phyloP scores from a whole-genome alignment of 78 protist species.

The Speleostelium caveatum region DNA sequence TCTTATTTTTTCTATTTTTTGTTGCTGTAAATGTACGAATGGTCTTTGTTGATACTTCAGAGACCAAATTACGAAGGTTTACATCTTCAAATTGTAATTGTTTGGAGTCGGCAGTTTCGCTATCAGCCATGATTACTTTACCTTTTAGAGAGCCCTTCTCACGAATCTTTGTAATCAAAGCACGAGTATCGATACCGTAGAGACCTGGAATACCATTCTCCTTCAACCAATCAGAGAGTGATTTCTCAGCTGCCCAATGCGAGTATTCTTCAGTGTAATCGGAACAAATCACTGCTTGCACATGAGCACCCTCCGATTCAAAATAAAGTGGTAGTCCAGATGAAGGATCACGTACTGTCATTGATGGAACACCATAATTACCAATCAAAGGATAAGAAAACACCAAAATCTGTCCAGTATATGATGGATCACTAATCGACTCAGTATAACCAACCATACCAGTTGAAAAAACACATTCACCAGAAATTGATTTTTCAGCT shows the following conservation, averaged over 20 bases:
- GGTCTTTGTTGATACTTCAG: slow-evolving; percentile 78
- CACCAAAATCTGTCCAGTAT: slow-evolving; percentile 96
- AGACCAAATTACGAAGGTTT: slow-evolving; percentile 49
- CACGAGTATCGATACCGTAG: slow-evolving; percentile 96
- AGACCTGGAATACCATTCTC: slow-evolving; percentile 93
- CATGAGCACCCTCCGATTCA: slow-evolving; percentile 90
- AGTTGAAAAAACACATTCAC: slow-evolving; percentile 96
- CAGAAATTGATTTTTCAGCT: slow-evolving; percentile 81
- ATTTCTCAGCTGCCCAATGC: slow-evolving; percentile 94
- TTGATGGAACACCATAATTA: slow-evolving; percentile 96
- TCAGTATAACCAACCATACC: slow-evolving; percentile 99
- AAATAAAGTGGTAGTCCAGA: slow-evolving; percentile 86
- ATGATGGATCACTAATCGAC: slow-evolving; percentile 97
- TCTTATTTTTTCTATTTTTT: slow-evolving; percentile 44
- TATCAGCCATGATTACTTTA: slow-evolving; percentile 83
- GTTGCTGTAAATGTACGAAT: slow-evolving; percentile 30
- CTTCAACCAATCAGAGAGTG: slow-evolving; percentile 93
- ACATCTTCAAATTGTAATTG: slow-evolving; percentile 89
- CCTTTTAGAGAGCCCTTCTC: slow-evolving; percentile 94
- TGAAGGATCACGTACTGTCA: slow-evolving; percentile 54
- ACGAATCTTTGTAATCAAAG: slow-evolving; percentile 93
- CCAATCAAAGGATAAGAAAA: slow-evolving; percentile 97
- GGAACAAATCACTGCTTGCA: slow-evolving; percentile 88
- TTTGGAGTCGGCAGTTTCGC: slow-evolving; percentile 43
- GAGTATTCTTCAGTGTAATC: slow-evolving; percentile 91